Conservation (phyloP, 257 asterid genomes). For the Solanum sitiens region DNA sequence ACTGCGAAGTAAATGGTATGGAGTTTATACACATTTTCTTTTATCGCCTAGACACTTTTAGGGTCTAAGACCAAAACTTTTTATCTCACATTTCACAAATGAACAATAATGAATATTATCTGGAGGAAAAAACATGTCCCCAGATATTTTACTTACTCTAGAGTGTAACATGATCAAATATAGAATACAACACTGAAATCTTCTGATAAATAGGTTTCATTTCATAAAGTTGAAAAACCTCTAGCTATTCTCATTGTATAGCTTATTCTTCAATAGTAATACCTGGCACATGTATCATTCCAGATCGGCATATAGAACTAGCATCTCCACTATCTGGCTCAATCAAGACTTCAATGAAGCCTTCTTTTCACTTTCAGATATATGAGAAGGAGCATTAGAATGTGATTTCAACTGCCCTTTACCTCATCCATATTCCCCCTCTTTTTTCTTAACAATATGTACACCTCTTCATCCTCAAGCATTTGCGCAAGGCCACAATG, state of each 20-base stretch:
- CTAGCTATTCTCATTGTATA: background rate
- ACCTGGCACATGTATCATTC: background rate
- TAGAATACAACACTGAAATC: background rate
- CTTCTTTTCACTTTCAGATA: constrained; percentile 83
- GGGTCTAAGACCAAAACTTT: background rate
- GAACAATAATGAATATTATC: background rate
- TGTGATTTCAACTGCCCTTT: constrained; percentile 90
- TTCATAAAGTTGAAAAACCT: background rate
- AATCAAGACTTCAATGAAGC: constrained; percentile 72
- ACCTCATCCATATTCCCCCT: constrained; percentile 62
- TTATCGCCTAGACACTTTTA: background rate
- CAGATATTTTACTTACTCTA: background rate
- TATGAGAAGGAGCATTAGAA: constrained; percentile 69
- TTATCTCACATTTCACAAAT: background rate
- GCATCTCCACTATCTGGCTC: background rate
- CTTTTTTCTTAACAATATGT: constrained; percentile 69
- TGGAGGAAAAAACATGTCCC: background rate
- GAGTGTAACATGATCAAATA: background rate
- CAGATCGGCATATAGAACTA: background rate
- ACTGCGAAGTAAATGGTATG: background rate
- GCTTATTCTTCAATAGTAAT: background rate
- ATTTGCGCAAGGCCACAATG: no score
- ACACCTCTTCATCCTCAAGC: no score
- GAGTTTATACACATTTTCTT: background rate
- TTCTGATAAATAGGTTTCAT: background rate